phyloP scores from a whole-genome alignment of 495 filamentous ascomycete genomes.

The Bryoglossum gracile region DNA sequence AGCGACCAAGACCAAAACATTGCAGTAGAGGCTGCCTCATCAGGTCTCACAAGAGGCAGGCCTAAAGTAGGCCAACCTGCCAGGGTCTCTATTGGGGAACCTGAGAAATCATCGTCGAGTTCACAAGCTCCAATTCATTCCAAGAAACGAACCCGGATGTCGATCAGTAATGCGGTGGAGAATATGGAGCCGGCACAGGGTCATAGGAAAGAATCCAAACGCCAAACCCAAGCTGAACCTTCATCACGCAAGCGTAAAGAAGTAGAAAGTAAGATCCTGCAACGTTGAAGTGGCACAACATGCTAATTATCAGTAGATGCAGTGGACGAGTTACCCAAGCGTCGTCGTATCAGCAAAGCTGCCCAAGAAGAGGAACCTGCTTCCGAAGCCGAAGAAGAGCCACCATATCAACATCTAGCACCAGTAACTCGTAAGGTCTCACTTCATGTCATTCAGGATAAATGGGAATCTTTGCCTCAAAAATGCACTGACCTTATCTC shows the following conservation, averaged over 20 bases:
- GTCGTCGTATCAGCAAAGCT: constrained; percentile 1
- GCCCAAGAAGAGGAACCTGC: constrained; percentile 1
- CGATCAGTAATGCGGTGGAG: neutral
- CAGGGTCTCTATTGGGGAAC: neutral
- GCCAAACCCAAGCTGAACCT: neutral
- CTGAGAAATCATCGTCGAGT: neutral
- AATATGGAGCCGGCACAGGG: neutral
- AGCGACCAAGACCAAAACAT: neutral
- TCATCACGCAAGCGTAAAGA: constrained; percentile 3
- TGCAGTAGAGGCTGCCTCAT: constrained; percentile 11
- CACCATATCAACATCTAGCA: constrained; percentile 20
- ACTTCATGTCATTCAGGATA: constrained; percentile 47
- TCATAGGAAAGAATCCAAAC: constrained; percentile 1
- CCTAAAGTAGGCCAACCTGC: neutral
- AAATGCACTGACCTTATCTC: constrained; percentile 44
- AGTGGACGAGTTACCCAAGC: neutral
- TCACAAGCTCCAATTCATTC: neutral
- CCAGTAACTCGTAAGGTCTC: constrained; percentile 32
- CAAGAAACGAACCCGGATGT: neutral
- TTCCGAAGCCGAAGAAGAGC: neutral
- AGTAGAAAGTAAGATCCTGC: neutral
- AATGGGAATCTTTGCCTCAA: constrained; percentile 51
- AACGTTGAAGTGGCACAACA: neutral
- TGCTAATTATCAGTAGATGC: neutral
- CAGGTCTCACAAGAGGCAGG: constrained; percentile 2